Percentiles rank a stretch among this genome's conserved stretches.
phyloP scores from a whole-genome alignment of 1,284 basidiomycete genomes.

The Wallemia hederae region DNA sequence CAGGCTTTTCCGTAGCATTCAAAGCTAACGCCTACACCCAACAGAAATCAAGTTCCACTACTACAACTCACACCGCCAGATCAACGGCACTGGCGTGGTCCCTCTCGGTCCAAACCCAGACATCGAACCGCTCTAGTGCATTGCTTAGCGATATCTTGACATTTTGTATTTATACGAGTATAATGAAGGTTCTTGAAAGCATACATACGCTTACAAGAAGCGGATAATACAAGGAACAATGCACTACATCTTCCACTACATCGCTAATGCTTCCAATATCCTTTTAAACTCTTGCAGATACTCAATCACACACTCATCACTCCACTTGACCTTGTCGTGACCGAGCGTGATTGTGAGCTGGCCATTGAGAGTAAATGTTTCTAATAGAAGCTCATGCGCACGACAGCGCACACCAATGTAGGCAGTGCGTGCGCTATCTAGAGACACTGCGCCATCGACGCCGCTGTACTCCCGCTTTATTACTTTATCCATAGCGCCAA shows the following conservation, averaged over 20 bases:
- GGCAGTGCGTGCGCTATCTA: neutral
- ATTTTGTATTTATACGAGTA: neutral
- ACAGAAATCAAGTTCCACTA: constrained; percentile 61
- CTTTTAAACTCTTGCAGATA: neutral
- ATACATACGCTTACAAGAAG: neutral
- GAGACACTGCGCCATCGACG: neutral
- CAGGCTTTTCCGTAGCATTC: neutral
- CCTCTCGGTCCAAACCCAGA: constrained; percentile 39
- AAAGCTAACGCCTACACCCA: constrained; percentile 2
- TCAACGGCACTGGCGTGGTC: constrained; percentile 43
- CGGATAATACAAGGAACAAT: too few species aligned
- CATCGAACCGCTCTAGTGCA: constrained; percentile 32
- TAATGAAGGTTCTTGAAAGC: too few species aligned
- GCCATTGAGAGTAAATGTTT: neutral
- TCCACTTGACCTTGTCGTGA: neutral
- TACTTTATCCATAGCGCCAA: neutral
- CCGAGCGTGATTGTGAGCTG: neutral
- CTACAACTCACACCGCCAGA: constrained; percentile 33
- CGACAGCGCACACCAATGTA: neutral
- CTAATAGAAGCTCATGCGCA: neutral
- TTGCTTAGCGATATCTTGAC: constrained; percentile 9
- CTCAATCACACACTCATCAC: neutral
- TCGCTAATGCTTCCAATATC: neutral
- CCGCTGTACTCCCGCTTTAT: neutral
- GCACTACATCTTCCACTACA: too few species aligned